phyloP scores from a whole-genome alignment of 1,284 basidiomycete genomes.

The Ganoderma lucidum region DNA sequence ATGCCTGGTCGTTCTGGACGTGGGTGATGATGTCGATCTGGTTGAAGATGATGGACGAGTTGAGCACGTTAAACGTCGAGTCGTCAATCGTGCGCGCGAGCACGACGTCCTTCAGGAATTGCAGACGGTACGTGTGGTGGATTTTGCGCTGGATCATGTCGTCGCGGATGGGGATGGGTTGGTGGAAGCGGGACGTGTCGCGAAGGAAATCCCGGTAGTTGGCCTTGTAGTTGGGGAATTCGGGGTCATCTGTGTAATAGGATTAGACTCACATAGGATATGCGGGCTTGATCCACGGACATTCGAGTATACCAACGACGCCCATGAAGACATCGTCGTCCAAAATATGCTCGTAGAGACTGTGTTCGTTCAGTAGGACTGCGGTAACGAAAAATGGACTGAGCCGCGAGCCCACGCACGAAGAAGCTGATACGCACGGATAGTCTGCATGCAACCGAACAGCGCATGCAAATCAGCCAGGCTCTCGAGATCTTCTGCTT shows the following conservation, averaged over 20 bases:
- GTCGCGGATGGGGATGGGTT: slow-evolving; percentile 87
- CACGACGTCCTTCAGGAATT: slow-evolving; percentile 98
- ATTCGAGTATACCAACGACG: slow-evolving; percentile 97
- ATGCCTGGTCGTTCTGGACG: slow-evolving; percentile 80
- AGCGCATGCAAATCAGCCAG: slow-evolving; percentile 89
- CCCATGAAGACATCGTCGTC: slow-evolving; percentile 94
- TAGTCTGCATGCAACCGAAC: slow-evolving; percentile 94
- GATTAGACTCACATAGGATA: slow-evolving; percentile 23
- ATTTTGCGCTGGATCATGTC: slow-evolving; percentile 83
- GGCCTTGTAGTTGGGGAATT: slow-evolving; percentile 95
- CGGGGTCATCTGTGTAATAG: slow-evolving; percentile 84
- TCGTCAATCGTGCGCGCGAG: slow-evolving; percentile 95
- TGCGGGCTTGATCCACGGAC: slow-evolving; percentile 55
- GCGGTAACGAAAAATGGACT: slow-evolving; percentile 18
- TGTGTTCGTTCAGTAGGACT: slow-evolving; percentile 97
- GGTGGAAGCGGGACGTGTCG: slow-evolving; percentile 83
- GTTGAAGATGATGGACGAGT: slow-evolving; percentile 98
- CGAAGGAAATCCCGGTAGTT: slow-evolving; percentile 94
- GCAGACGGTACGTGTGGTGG: slow-evolving; percentile 95
- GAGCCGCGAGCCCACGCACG: slow-evolving; percentile 14
- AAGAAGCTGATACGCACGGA: slow-evolving; percentile 66
- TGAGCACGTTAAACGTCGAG: slow-evolving; percentile 96
- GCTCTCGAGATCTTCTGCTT: slow-evolving; percentile 93
- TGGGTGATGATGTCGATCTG: slow-evolving; percentile 98
- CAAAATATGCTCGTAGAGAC: slow-evolving; percentile 94